Evolutionary conservation across 2,329 filamentous ascomycete genomes (phyloP), one percentile per base, ranked within the genome.

Genomic region (Knoxdaviesia proteae): DNA sequence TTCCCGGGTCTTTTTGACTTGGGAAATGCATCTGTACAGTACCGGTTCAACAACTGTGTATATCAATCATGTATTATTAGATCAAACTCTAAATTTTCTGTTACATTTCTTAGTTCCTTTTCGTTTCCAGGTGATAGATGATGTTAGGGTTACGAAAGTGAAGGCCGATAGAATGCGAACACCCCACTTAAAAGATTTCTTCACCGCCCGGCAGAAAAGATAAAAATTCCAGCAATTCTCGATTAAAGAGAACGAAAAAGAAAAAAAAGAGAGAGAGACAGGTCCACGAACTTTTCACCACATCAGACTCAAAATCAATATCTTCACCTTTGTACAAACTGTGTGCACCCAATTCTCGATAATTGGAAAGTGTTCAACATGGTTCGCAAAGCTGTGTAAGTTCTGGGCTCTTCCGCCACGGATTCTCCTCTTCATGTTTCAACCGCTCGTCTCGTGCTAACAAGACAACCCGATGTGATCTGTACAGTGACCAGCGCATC

Each of bases 401-500:
- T 57, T 2, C 7, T 33, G 5, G 7, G 9, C 32, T 5, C 6
- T 10, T 33, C 7, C 11, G n/a, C n/a, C 31, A 4, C 20, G 7
- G n/a, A 0, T 6, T 3, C 1, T 2, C 9, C 8, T 4, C 5
- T 8, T 2, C 4, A 9, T 5, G 10, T 5, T 36, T 5, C 30
- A 10, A 31, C 32, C 20, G 3, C 20, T 20, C 20, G 20, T 20
- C 20, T 20, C 20, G 20, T 20, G 20, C 20, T 20, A 20, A 20
- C 20, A 20, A 20, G 20, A 3, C 20, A 20, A 2, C 20, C 20
- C 20, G 20, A 20, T 20, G 20, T 20, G 20, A 20, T 20, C 20
- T 20, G 20, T 20, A 33, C 49, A 86, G 84, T 56, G 86, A 94
- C 61, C 81, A 82, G 63, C 82, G 86, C 60, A 93, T 94, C 54